Evolutionary conservation across 257 asterid genomes (phyloP).

Genomic region (Linderniella brevidens): DNA sequence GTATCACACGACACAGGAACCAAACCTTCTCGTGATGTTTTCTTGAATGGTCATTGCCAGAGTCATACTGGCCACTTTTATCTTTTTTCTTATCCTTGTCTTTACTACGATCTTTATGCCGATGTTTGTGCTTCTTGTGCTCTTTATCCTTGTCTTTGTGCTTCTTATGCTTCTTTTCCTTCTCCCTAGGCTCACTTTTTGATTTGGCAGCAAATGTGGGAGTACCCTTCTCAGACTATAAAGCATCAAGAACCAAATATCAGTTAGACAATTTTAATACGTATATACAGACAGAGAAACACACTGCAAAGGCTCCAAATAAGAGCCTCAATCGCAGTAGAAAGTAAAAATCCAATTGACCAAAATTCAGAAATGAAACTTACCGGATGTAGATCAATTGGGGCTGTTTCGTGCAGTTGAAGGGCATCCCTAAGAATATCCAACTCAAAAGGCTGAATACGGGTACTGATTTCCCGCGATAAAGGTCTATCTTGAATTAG

Average conservation of each 20-base stretch:
- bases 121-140: conserved; percentile 57
- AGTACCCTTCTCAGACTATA: conserved; percentile 52
- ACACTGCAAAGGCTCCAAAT: background rate
- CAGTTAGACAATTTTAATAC: background rate
- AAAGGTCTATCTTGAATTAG: conserved; percentile 27
- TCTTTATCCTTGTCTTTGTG: conserved; percentile 40
- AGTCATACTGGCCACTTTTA: conserved; percentile 60
- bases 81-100: conserved; percentile 91
- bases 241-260: conserved; percentile 9
- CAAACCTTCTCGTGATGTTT: conserved; percentile 73
- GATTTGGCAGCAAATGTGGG: conserved; percentile 46
- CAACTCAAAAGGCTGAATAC: conserved; percentile 43
- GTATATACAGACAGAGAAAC: background rate
- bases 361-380: conserved; percentile 9
- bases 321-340: background rate
- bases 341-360: background rate
- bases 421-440: conserved; percentile 44
- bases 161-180: conserved; percentile 52
- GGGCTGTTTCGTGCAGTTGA: conserved; percentile 38
- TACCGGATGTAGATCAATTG: conserved; percentile 38
- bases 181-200: conserved; percentile 40
- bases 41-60: conserved; percentile 78
- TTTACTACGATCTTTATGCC: conserved; percentile 57
- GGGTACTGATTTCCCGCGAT: conserved; percentile 23
- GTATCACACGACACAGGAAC: background rate